Evolutionary conservation across 2,329 filamentous ascomycete species (phyloP), one percentile per base, ranked within the genome.

Genomic region (Diaporthe australafricana): DNA sequence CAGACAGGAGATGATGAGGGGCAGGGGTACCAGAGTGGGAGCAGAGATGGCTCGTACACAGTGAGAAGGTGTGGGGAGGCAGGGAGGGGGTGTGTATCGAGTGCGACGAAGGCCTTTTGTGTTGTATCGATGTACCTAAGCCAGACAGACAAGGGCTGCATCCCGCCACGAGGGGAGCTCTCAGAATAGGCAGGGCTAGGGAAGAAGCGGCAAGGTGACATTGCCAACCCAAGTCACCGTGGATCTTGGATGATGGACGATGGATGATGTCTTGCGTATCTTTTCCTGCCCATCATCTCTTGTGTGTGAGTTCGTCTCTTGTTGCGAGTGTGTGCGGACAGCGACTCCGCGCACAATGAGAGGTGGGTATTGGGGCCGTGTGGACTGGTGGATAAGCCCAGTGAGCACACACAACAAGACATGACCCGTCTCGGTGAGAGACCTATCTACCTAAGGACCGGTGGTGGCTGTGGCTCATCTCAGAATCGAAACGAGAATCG

Each of bases 401-500:
- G 38, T 57, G 27, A n/a, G 38, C 25, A 47, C 65, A 56, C 50
- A 14, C 38, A 50, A 16, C 22, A 11, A 67, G 53, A 25, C 42
- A 25, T 50, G 66, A 42, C 67, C 53, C 67, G 42, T 50, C 42
- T 50, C 30, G 66, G 66, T 20, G 45, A 69, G 42, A 16, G n/a
- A 68, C n/a, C 50, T 68, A 68, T 47, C 60, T 63, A 38, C 22
- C 60, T 65, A 11, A 20, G 14, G 14, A 50, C 30, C 20, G 45
- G 60, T 65, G 60, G 60, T 50, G 60, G 60, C 60, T 65, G 60
- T 50, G 60, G 60, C 60, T 65, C 45, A 50, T 65, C 30, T 65
- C 45, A 65, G 42, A 35, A 30, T n/a, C n/a, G 14, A 5, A 55
- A 17, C 35, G 53, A 38, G 14, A 30, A n/a, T 40, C 32, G n/a